Conservation (phyloP, 208 protist species). For the Leishmania tropica region DNA sequence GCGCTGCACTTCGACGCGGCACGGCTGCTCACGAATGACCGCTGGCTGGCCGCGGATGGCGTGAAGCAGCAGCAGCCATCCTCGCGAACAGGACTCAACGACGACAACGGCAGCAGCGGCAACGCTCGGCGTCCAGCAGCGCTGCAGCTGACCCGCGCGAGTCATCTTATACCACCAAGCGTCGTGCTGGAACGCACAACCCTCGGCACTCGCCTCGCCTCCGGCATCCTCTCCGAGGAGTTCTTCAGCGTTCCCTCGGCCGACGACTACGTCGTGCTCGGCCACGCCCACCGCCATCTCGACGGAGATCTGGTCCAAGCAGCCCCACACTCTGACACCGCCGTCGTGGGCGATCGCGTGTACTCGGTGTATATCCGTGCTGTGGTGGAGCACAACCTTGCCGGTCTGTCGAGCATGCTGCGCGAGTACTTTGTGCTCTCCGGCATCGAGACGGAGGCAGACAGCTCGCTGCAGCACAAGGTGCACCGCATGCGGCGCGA, state of each 20-base stretch:
- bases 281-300: conserved; percentile 65
- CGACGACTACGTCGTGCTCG: conserved; percentile 72
- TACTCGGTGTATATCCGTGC: conserved; percentile 79
- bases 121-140: not conserved
- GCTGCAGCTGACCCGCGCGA: not conserved
- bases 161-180: conserved; percentile 21
- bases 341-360: conserved; percentile 59
- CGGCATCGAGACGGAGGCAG: conserved; percentile 62
- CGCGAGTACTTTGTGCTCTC: conserved; percentile 84
- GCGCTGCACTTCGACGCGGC: conserved; percentile 74
- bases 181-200: conserved; percentile 60
- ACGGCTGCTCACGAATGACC: conserved; percentile 68
- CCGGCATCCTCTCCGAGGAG: conserved; percentile 60
- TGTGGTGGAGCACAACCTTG: conserved; percentile 56
- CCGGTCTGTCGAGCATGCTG: conserved; percentile 67
- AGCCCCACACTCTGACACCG: conserved; percentile 47
- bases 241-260: conserved; percentile 63
- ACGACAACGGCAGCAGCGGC: not conserved
- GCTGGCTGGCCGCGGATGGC: conserved; percentile 30
- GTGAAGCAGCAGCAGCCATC: not conserved
- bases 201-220: conserved; percentile 59
- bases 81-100: not conserved
- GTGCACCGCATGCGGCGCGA: conserved; percentile 84
- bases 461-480: conserved; percentile 85
- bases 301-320: conserved; percentile 49